phyloP scores from a whole-genome alignment of 495 filamentous ascomycete genomes.

The Stereocaulon alpinum region DNA sequence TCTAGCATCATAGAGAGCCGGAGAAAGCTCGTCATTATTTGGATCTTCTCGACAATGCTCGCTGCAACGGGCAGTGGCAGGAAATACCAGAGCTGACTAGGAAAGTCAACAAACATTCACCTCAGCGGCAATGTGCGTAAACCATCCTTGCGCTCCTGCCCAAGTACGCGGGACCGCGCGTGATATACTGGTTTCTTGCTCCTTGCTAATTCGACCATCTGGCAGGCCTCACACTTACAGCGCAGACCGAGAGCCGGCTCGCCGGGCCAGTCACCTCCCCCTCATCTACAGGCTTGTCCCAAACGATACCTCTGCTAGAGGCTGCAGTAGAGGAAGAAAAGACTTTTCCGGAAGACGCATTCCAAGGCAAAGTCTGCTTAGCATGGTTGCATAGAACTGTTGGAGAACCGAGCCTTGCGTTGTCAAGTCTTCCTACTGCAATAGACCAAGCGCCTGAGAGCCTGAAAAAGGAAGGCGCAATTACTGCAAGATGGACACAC shows the following conservation, averaged over 20 bases:
- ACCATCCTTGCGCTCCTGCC: not conserved
- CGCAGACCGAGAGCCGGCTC: constrained; percentile 59
- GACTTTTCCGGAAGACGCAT: constrained; percentile 53
- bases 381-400: constrained; percentile 75
- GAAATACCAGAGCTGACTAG: constrained; percentile 80
- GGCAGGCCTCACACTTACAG: constrained; percentile 65
- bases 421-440: constrained; percentile 51
- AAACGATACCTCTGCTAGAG: constrained; percentile 49
- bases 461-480: constrained; percentile 36
- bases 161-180: not conserved
- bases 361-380: constrained; percentile 69
- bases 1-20: constrained; percentile 36
- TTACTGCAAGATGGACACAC: constrained; percentile 59
- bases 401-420: constrained; percentile 52
- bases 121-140: constrained; percentile 67
- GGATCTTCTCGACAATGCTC: constrained; percentile 68
- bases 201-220: not conserved
- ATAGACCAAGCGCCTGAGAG: constrained; percentile 42
- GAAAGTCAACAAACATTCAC: constrained; percentile 89
- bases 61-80: constrained; percentile 81
- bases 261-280: constrained; percentile 37
- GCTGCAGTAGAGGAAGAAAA: constrained; percentile 55
- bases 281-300: constrained; percentile 43
- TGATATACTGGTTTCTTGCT: not conserved
- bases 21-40: constrained; percentile 75